Evolutionary conservation across 148 eudicot species (phyloP).

Genomic region (Camellia granthamiana): DNA sequence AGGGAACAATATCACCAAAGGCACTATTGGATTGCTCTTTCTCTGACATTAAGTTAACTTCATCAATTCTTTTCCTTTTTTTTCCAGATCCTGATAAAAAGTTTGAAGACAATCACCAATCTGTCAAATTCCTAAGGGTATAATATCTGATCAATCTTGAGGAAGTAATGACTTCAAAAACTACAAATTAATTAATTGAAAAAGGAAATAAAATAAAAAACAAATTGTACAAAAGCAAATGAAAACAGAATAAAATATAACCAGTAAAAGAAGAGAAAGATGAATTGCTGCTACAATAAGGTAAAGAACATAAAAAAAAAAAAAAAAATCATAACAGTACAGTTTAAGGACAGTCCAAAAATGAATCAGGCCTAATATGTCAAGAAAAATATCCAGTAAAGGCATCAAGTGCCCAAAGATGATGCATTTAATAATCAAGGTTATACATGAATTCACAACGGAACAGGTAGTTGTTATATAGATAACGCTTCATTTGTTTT

Average conservation of each 20-base stretch:
- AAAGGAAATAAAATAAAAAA: background rate
- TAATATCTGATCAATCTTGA: background rate
- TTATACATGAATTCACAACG: background rate
- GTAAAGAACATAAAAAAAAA: conserved; percentile 1
- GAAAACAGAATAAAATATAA: background rate
- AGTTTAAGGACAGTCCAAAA: background rate
- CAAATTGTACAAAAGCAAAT: conserved; percentile 2
- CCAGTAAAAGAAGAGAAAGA: background rate
- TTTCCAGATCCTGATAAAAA: conserved; percentile 34
- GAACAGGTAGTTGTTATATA: background rate
- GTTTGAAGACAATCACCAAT: conserved; percentile 15
- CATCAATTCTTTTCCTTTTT: conserved; percentile 48
- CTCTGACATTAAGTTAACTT: conserved; percentile 20
- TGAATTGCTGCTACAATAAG: background rate
- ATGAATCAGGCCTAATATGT: background rate
- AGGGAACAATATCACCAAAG: conserved; percentile 23
- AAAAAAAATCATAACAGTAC: background rate
- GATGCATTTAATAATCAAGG: background rate
- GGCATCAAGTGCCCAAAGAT: conserved; percentile 4
- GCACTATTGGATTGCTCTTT: conserved; percentile 20
- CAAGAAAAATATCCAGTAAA: background rate
- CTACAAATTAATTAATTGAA: background rate
- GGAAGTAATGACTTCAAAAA: conserved; percentile 12
- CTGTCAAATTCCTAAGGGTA: background rate
- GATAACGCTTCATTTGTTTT: too few relatives aligned